These are phyloP conservation scores for Colletotrichum euphorbiae DNA, from an alignment of 2,329 filamentous ascomycete species.

Conservation along the genomic window DNA sequence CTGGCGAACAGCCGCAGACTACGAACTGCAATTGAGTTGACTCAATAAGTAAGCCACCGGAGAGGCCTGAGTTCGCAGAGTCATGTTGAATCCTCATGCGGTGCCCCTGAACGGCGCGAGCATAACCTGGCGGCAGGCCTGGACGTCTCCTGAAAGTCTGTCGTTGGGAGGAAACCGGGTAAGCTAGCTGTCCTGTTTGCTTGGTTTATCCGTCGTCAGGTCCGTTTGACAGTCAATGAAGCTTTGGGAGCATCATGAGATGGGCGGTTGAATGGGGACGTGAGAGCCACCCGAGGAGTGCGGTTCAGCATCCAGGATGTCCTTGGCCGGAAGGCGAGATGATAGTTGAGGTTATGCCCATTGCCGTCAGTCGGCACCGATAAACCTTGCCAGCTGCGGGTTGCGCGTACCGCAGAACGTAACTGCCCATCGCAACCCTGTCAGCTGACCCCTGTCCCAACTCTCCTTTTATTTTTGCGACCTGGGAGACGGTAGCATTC, in stretches of 20 bases:
- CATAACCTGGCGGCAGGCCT: neutral
- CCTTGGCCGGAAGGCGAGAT: too few relatives aligned
- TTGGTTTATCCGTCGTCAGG: slow-evolving; percentile 4
- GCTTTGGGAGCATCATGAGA: slow-evolving; percentile 1
- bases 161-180: neutral
- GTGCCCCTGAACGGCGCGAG: slow-evolving; percentile 30
- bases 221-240: slow-evolving; percentile 10
- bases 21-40: neutral
- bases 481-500: slow-evolving; percentile 29
- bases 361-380: too few relatives aligned
- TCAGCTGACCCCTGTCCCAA: slow-evolving; percentile 27
- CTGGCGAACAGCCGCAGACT: slow-evolving; percentile 12
- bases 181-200: neutral
- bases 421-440: slow-evolving; percentile 31
- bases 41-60: slow-evolving; percentile 1
- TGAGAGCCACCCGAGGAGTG: slow-evolving; percentile 19
- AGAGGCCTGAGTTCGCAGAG: slow-evolving; percentile 7
- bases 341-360: too few relatives aligned
- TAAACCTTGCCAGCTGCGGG: slow-evolving; percentile 25
- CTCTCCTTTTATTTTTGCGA: slow-evolving; percentile 26
- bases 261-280: slow-evolving; percentile 19
- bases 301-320: slow-evolving; percentile 10
- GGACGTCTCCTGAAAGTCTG: neutral
- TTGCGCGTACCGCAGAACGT: slow-evolving; percentile 24
- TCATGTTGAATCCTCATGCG: slow-evolving; percentile 16